Percentiles rank a stretch among this genome's conserved stretches.
Conservation (phyloP, 2,329 filamentous ascomycete species). For the Penicillium sumatraense region DNA sequence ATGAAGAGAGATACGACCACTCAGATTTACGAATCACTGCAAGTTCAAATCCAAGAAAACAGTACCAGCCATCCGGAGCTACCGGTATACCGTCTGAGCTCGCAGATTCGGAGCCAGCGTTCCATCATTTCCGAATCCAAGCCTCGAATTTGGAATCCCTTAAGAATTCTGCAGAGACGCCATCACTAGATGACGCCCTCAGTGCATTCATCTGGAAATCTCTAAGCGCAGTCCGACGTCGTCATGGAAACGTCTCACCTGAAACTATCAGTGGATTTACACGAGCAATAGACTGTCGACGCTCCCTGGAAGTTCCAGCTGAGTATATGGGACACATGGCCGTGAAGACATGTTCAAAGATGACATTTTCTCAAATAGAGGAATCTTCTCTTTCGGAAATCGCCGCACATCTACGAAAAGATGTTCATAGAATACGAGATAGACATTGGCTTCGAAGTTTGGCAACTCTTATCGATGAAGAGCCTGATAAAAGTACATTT, state of each 20-base stretch:
- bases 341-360: slow-evolving; percentile 24
- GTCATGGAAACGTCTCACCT: slow-evolving; percentile 13
- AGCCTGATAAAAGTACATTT: slow-evolving; percentile 30
- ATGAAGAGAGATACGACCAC: slow-evolving; percentile 2
- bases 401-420: slow-evolving; percentile 24
- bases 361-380: slow-evolving; percentile 28
- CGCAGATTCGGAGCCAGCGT: not conserved
- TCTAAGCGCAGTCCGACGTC: slow-evolving; percentile 28
- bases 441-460: slow-evolving; percentile 31
- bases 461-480: slow-evolving; percentile 33
- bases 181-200: slow-evolving; percentile 36
- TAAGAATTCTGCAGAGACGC: slow-evolving; percentile 21
- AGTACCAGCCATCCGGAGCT: not conserved
- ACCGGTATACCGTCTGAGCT: too few relatives aligned
- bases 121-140: slow-evolving; percentile 27
- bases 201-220: slow-evolving; percentile 42
- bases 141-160: slow-evolving; percentile 1
- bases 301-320: slow-evolving; percentile 26
- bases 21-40: slow-evolving; percentile 3
- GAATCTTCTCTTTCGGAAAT: slow-evolving; percentile 20
- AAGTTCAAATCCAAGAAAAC: not conserved
- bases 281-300: slow-evolving; percentile 34
- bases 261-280: slow-evolving; percentile 28
- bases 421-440: slow-evolving; percentile 26
- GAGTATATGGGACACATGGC: slow-evolving; percentile 37